These are phyloP conservation scores for Raphidocelis subcapitata DNA, from an alignment of 139 green algal genomes.

Conservation along the genomic window DNA sequence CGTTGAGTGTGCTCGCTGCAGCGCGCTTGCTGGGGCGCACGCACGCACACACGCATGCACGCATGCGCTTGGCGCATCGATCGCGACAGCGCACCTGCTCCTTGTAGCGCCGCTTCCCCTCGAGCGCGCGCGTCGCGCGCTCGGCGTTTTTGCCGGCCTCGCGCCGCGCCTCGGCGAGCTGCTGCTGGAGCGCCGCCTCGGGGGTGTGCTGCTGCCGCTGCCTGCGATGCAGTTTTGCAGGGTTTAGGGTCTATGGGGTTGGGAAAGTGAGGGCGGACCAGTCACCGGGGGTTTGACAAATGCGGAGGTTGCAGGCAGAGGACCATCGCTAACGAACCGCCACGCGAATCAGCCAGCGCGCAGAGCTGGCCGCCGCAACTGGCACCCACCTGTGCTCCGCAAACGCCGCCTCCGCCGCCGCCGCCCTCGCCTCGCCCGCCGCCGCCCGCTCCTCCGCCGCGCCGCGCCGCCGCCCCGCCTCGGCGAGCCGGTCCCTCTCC, in stretches of 20 bases:
- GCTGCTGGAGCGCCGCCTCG: slow-evolving; percentile 43
- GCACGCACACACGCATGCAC: not conserved
- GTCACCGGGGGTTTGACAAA: too few species aligned
- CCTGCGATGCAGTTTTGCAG: too few species aligned
- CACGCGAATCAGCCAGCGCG: too few species aligned
- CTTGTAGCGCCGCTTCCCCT: slow-evolving; percentile 46
- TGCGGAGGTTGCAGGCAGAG: too few species aligned
- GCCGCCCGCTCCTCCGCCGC: slow-evolving; percentile 44
- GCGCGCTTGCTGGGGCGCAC: not conserved
- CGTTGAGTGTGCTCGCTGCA: not conserved
- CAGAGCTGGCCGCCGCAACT: too few species aligned
- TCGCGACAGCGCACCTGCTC: slow-evolving; percentile 33
- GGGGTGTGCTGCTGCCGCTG: slow-evolving; percentile 23
- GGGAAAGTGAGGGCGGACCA: too few species aligned
- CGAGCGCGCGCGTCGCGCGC: slow-evolving; percentile 31
- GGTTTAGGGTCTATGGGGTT: too few species aligned
- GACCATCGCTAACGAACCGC: too few species aligned
- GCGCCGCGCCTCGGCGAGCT: slow-evolving; percentile 39
- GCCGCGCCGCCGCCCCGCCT: slow-evolving; percentile 38
- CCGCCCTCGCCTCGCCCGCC: slow-evolving; percentile 38
- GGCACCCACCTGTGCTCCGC: slow-evolving; percentile 20
- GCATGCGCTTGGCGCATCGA: not conserved
- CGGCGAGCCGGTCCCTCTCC: slow-evolving; percentile 42
- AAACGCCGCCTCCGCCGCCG: slow-evolving; percentile 38
- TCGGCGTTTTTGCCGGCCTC: slow-evolving; percentile 26